Evolutionary conservation across 164 flowering plant genomes (phyloP).

Genomic region (Tetrastigma voinierianum): DNA sequence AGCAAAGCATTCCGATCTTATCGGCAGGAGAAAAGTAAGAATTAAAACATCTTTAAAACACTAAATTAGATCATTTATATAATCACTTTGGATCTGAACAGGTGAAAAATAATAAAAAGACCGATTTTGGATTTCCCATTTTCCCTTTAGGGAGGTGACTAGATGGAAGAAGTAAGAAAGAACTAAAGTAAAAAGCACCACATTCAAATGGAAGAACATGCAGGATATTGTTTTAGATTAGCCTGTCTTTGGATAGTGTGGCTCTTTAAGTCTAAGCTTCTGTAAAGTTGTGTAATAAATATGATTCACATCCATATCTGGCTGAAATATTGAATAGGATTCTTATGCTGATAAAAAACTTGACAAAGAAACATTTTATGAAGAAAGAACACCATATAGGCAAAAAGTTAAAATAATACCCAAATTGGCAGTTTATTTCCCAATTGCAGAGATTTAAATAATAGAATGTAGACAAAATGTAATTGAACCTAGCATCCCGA

Average conservation of each 20-base stretch:
- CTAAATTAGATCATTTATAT: background rate
- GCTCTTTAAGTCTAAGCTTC: constrained; percentile 84
- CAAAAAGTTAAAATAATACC: too few relatives aligned
- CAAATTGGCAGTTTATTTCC: too few relatives aligned
- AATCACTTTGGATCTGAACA: background rate
- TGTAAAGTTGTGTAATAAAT: constrained; percentile 57
- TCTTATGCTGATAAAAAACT: background rate
- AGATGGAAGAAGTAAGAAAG: background rate
- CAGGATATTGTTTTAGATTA: constrained; percentile 89
- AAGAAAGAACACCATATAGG: too few relatives aligned
- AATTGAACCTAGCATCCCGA: too few relatives aligned
- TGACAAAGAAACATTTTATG: too few relatives aligned
- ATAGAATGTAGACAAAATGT: too few relatives aligned
- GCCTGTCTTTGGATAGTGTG: constrained; percentile 99
- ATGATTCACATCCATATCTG: constrained; percentile 68
- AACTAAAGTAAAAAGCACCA: constrained; percentile 9
- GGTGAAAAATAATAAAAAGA: background rate
- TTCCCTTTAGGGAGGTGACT: too few relatives aligned
- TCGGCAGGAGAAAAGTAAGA: background rate
- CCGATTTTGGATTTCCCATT: too few relatives aligned
- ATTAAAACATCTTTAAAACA: background rate
- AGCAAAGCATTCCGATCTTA: constrained; percentile 97
- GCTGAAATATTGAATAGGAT: constrained; percentile 17
- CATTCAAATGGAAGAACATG: constrained; percentile 54
- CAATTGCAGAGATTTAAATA: too few relatives aligned